phyloP scores from a whole-genome alignment of 768 basidiomycete genomes.

The Saitozyma podzolica region DNA sequence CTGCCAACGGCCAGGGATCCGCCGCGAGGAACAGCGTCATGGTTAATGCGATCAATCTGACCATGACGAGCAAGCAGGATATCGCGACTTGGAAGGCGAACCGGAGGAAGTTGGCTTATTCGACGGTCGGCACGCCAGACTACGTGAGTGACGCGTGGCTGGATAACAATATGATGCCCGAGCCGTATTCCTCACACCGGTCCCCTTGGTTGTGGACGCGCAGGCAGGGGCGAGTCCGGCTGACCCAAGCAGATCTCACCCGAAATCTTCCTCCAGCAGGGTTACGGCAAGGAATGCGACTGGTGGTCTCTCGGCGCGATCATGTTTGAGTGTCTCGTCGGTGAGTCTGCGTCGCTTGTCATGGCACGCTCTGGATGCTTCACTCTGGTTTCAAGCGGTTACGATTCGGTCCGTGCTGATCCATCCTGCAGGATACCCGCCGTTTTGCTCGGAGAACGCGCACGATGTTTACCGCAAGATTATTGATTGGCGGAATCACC shows the following conservation, averaged over 20 bases:
- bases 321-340: conserved; percentile 97
- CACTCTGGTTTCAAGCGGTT: neutral
- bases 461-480: conserved; percentile 99
- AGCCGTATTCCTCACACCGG: too few species aligned
- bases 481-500: conserved; percentile 84
- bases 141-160: conserved; percentile 54
- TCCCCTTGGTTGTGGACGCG: neutral
- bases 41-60: conserved; percentile 95
- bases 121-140: conserved; percentile 95
- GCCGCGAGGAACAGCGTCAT: conserved; percentile 84
- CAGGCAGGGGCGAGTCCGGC: conserved; percentile 1
- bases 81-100: conserved; percentile 99
- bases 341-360: conserved; percentile 24
- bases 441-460: conserved; percentile 93
- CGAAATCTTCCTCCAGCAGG: conserved; percentile 92
- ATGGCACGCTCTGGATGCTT: neutral
- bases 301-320: conserved; percentile 99
- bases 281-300: conserved; percentile 98
- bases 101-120: conserved; percentile 92
- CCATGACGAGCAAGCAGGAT: conserved; percentile 77
- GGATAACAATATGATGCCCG: neutral
- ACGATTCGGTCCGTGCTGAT: neutral
- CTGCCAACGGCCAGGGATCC: conserved; percentile 31
- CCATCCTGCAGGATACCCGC: conserved; percentile 67
- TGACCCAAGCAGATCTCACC: conserved; percentile 67